These are phyloP conservation scores for Cyberlindnera maritima DNA, from an alignment of 805 yeast genomes.

Conservation along the genomic window DNA sequence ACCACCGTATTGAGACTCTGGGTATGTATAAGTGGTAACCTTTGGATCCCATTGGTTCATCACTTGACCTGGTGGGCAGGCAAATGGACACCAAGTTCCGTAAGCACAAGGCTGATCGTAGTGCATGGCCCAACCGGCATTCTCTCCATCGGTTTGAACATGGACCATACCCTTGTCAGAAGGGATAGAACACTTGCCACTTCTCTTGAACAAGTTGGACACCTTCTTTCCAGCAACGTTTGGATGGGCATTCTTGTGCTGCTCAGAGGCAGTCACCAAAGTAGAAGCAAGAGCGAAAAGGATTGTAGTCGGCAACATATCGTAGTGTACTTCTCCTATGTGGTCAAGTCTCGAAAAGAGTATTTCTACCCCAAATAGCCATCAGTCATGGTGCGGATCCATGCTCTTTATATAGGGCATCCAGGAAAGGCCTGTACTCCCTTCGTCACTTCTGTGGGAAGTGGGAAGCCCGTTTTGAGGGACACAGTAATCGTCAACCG, in stretches of 20 bases:
- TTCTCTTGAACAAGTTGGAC: slow-evolving; percentile 28
- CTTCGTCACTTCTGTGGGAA: no score
- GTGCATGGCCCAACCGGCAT: slow-evolving; percentile 87
- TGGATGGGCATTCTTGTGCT: neutral
- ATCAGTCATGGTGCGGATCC: no score
- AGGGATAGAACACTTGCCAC: slow-evolving; percentile 67
- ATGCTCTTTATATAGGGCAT: no score
- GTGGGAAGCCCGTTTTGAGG: no score
- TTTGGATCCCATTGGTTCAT: slow-evolving; percentile 87
- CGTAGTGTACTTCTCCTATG: neutral
- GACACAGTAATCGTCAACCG: no score
- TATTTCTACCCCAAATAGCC: no score
- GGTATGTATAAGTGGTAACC: slow-evolving; percentile 71
- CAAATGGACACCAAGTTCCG: slow-evolving; percentile 88
- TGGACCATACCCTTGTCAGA: slow-evolving; percentile 62
- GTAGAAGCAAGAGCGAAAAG: neutral
- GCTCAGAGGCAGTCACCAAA: neutral
- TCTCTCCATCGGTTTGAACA: slow-evolving; percentile 53
- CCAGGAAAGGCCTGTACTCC: no score
- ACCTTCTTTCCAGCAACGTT: slow-evolving; percentile 28
- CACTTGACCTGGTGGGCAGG: slow-evolving; percentile 84
- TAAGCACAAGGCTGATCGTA: slow-evolving; percentile 69
- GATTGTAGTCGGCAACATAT: slow-evolving; percentile 1
- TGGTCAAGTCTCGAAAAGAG: neutral
- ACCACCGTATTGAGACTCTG: slow-evolving; percentile 82